Evolutionary conservation across 202 grass and related monocot species (phyloP).

Genomic region (Saccharum hybrid): DNA sequence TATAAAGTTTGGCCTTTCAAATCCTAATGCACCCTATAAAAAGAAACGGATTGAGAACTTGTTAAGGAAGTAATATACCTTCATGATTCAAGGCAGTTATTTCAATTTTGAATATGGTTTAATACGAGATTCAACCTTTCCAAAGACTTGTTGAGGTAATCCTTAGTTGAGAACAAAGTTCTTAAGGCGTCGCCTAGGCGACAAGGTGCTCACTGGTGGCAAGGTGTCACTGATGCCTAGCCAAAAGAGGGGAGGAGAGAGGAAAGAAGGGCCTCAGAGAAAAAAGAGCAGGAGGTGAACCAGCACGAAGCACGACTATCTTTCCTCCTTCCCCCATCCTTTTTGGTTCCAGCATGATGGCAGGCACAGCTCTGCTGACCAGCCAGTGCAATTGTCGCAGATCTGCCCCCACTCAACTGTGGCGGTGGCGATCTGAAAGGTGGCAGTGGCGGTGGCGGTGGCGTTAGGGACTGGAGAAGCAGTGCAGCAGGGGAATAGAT

Average conservation of each 20-base stretch:
- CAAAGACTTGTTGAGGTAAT: background rate
- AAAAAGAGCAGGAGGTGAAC: background rate
- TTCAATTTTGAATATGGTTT: background rate
- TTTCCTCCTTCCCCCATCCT: background rate
- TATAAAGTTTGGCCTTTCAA: background rate
- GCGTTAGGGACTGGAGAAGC: background rate
- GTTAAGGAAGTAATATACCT: background rate
- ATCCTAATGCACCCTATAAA: background rate
- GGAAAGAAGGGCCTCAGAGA: background rate
- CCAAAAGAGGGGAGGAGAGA: background rate
- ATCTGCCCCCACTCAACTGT: background rate
- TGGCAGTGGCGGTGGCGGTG: background rate
- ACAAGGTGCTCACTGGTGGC: background rate
- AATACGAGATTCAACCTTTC: background rate
- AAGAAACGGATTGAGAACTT: background rate
- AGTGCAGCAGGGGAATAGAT: background rate
- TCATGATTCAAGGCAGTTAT: background rate
- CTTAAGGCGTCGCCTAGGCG: background rate
- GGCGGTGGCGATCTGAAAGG: background rate
- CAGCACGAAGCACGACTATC: background rate
- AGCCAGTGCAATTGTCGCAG: background rate
- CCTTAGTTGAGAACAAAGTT: background rate
- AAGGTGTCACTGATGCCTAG: background rate
- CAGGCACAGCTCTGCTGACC: background rate
- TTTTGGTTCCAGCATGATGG: background rate